phyloP scores from a whole-genome alignment of 2,329 filamentous ascomycete species.

The Fusarium musae region DNA sequence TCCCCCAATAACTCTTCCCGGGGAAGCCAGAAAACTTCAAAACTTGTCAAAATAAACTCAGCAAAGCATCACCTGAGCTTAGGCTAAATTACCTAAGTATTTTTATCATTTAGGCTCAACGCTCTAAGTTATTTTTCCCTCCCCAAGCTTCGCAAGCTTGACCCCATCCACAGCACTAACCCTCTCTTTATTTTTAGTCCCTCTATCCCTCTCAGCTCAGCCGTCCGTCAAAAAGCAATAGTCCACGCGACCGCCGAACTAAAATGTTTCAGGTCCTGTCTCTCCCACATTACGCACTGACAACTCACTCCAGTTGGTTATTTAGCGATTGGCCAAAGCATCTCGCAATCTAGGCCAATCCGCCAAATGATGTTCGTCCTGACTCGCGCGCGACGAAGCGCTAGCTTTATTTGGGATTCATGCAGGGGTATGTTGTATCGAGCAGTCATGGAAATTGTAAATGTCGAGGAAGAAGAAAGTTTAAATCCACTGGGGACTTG shows the following conservation, averaged over 20 bases:
- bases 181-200: not conserved
- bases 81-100: fast-evolving
- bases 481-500: not conserved
- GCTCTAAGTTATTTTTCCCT: fast-evolving
- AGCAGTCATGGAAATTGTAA: not conserved
- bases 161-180: not conserved
- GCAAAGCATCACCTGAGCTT: fast-evolving
- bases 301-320: not conserved
- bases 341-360: not conserved
- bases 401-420: not conserved
- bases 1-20: fast-evolving
- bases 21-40: too few relatives aligned
- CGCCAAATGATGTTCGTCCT: not conserved
- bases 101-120: not conserved
- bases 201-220: not conserved
- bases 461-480: not conserved
- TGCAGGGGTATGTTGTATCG: not conserved
- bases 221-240: not conserved
- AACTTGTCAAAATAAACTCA: not conserved
- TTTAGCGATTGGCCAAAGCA: not conserved
- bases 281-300: not conserved
- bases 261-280: not conserved
- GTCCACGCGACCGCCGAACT: not conserved
- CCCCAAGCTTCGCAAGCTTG: not conserved
- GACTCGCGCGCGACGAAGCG: not conserved